phyloP scores from a whole-genome alignment of 371 early-diverging fungal species.

The Parasitella parasitica region DNA sequence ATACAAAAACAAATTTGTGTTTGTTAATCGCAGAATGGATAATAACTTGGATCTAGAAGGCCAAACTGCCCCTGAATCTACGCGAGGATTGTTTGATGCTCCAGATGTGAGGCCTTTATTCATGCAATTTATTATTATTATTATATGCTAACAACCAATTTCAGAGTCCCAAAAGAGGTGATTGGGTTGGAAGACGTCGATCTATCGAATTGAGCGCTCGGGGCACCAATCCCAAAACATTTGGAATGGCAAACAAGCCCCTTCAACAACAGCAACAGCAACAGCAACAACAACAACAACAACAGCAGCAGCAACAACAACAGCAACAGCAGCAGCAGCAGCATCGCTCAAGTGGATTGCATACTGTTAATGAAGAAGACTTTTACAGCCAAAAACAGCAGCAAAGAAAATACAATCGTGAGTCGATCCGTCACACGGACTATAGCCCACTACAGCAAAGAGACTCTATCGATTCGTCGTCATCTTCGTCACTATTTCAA shows the following conservation, averaged over 20 bases:
- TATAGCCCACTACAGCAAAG: conserved; percentile 4
- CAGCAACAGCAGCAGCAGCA: not conserved
- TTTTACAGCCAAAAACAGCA: not conserved
- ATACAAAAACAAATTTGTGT: not conserved
- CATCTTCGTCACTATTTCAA: conserved; percentile 5
- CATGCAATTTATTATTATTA: no score
- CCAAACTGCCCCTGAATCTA: conserved; percentile 56
- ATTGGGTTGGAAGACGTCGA: conserved; percentile 16
- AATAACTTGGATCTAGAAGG: conserved; percentile 37
- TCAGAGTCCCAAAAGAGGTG: conserved; percentile 1
- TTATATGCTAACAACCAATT: not conserved
- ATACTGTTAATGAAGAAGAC: conserved; percentile 41
- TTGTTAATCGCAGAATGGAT: conserved; percentile 8
- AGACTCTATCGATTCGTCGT: not conserved
- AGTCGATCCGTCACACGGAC: not conserved
- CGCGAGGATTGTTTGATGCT: conserved; percentile 48
- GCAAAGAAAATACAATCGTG: not conserved
- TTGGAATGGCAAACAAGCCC: not conserved
- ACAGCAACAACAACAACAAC: not conserved
- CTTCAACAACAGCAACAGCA: not conserved
- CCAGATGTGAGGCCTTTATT: conserved; percentile 25
- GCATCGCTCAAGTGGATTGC: conserved; percentile 21
- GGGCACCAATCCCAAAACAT: not conserved
- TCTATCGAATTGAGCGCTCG: conserved; percentile 3
- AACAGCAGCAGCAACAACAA: no score